Conservation (phyloP, 345 rosid genomes). For the Mangifera indica region DNA sequence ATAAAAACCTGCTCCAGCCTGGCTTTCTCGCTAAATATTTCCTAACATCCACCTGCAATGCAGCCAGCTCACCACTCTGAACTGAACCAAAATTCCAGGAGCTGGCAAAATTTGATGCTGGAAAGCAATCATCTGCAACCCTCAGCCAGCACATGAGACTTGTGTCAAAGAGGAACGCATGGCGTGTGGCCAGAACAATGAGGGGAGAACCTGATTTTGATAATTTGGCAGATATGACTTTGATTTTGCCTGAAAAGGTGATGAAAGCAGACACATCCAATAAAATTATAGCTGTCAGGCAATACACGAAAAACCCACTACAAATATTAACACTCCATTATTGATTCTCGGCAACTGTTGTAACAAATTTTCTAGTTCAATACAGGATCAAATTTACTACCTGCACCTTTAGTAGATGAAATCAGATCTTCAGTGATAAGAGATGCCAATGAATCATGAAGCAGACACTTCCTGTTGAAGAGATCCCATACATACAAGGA, state of each 20-base stretch:
- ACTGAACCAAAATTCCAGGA: constrained; percentile 87
- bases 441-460: constrained; percentile 79
- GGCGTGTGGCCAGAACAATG: constrained; percentile 89
- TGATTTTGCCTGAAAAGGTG: constrained; percentile 60
- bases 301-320: neutral
- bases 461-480: constrained; percentile 65
- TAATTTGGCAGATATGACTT: constrained; percentile 87
- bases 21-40: constrained; percentile 97
- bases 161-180: constrained; percentile 87
- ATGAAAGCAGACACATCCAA: constrained; percentile 5
- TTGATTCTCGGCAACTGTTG: neutral
- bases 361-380: neutral
- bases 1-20: constrained; percentile 88
- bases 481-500: constrained; percentile 86
- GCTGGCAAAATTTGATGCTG: constrained; percentile 91
- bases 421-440: constrained; percentile 53
- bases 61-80: constrained; percentile 92
- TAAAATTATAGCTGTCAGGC: constrained; percentile 6
- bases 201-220: constrained; percentile 96
- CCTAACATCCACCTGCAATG: constrained; percentile 89
- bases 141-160: constrained; percentile 96
- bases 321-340: neutral
- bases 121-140: constrained; percentile 98
- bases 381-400: constrained; percentile 14
- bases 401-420: constrained; percentile 55